Evolutionary conservation across 495 filamentous ascomycete species (phyloP), one percentile per base, ranked within the genome.

Genomic region (Trichoderma orchidacearum): DNA sequence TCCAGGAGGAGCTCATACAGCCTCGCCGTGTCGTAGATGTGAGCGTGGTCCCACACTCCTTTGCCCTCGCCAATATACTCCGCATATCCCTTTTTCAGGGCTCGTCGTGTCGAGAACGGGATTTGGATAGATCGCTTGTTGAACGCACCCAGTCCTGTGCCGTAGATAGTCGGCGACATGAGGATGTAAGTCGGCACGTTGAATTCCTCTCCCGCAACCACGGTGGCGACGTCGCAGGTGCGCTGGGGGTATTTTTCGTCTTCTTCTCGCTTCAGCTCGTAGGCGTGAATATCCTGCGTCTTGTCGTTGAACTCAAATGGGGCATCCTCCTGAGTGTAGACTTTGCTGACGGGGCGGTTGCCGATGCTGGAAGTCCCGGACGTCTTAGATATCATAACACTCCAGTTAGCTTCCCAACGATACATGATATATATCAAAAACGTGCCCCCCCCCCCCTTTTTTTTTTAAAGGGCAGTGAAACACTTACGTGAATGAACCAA

Each of bases 341-440:
- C 30, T 15, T 58, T 57, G 1, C 71, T 64, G 30, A 76, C 63
- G 9, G 75, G 75, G 28, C 65, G 66, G 61, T 78, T 73, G 27
- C 61, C 67, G 1, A 81, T 25, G 60, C 75, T 76, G 5, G 75
- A 78, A 0, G 70, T 73, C n/a, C 77, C 75, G 5, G 74, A 72
- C n/a, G 70, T 76, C 54, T 76, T 25, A n/a, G n/a, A n/a, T n/a
- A n/a, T n/a, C n/a, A n/a, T n/a, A n/a, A n/a, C n/a, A n/a, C n/a
- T n/a, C n/a, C n/a, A n/a, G n/a, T n/a, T n/a, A n/a, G n/a, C n/a
- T n/a, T n/a, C n/a, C n/a, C n/a, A n/a, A n/a, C n/a, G n/a, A n/a
- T n/a, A n/a, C n/a, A n/a, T n/a, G n/a, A n/a, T n/a, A n/a, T n/a
- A n/a, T n/a, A n/a, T n/a, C n/a, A n/a, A n/a, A n/a, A n/a, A n/a